Conservation (phyloP, 208 protist genomes). For the Spongospora subterranea region DNA sequence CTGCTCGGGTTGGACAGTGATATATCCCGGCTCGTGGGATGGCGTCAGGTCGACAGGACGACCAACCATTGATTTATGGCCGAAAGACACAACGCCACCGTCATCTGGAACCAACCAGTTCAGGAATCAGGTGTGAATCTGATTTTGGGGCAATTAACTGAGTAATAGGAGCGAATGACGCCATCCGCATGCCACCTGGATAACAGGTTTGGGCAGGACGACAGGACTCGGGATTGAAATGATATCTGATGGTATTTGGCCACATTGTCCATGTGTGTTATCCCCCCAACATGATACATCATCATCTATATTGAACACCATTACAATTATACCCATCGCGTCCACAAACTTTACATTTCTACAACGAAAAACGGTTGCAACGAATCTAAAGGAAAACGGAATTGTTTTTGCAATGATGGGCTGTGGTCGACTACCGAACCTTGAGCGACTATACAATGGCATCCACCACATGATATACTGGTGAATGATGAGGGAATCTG, state of each 20-base stretch:
- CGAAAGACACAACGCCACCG: neutral
- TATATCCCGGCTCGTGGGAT: neutral
- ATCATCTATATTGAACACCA: neutral
- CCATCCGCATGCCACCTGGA: constrained; percentile 12
- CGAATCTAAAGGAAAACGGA: no score
- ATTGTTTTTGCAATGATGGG: no score
- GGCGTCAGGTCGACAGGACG: neutral
- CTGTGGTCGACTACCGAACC: neutral
- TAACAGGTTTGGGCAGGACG: neutral
- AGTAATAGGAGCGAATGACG: constrained; percentile 1
- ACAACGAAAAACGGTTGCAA: no score
- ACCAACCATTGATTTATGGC: neutral
- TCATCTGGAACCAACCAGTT: neutral
- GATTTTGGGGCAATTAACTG: neutral
- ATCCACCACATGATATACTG: neutral
- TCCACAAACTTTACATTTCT: neutral
- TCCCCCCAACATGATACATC: neutral
- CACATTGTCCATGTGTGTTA: constrained; percentile 1
- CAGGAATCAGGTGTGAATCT: neutral
- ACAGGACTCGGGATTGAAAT: neutral
- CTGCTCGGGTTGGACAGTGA: neutral
- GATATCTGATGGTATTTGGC: neutral
- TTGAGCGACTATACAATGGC: neutral
- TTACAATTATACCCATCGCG: neutral
- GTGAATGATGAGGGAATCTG: neutral